Evolutionary conservation across 1,284 basidiomycete genomes (phyloP), one percentile per base, ranked within the genome.

Genomic region (Retiboletus flavoniger): DNA sequence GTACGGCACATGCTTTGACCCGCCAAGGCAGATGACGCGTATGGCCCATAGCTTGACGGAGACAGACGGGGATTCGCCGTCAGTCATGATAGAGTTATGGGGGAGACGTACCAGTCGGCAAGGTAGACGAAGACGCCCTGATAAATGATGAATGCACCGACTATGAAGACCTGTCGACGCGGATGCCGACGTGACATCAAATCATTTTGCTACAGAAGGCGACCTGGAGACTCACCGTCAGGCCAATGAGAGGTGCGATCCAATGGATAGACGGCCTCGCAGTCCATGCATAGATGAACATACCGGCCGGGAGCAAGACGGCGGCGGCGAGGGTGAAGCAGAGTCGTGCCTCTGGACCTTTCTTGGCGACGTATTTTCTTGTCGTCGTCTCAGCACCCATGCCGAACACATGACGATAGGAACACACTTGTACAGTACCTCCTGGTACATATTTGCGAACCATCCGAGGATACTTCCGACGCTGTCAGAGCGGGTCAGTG

Each of bases 21-120:
- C 0, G 90, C 89, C 17, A 91, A 72, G 1, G 89, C 89, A 1
- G 87, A 89, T 0, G 86, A 89, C 5, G 89, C 90, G 58, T 84
- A 92, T 2, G 83, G 78, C 1, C 85, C 85, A 55, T 89, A 88
- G 61, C 84, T 87, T 53, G 56, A 29, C 31, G 36, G 24, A 17
- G 13, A 45, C 11, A 47, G 44, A 35, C 3, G 1, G 36, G 26
- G 36, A 53, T 62, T 50, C 46, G 36, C 42, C 16, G 35, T 29
- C 3, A 28, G 7, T 45, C 42, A 28, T 1, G 8, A 17, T 17
- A n/a, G 21, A 19, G 43, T 6, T 48, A 38, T 5, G 13, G 17
- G 4, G 29, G 19, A 24, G 43, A 68, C 78, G 28, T 62, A 87
- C 83, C 85, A 87, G 65, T 89, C 88, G 1, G 87, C 85, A 19